Base-by-base conservation (phyloP, 148 eudicot genomes). In the Simmondsia chinensis region DNA sequence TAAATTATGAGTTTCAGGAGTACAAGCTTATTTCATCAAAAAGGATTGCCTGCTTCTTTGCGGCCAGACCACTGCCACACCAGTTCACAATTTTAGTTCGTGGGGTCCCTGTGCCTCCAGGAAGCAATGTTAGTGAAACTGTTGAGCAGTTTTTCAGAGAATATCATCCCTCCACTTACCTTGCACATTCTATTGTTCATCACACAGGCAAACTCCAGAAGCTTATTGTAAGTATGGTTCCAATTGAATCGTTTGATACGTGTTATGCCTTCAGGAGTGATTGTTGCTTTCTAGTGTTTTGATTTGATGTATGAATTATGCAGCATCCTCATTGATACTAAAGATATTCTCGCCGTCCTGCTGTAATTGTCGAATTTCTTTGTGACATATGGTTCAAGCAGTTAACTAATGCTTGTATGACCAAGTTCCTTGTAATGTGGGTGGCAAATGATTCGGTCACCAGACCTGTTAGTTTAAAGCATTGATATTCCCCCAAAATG, bases 11-110 rank as follows among this genome's bases (percentile, higher is more conserved):
- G 61, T 36, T 73, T 70, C 87, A 89, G 97, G 97, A 89, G 61
- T 75, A 78, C 30, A 52, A 67, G 25, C 64, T 65, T 48, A 70
- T 89, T 47, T 68, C 95, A 13, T 23, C 67, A 27, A 89, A 74
- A 56, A 60, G 95, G 62, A 68, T 81, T 40, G 59, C 69, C 23
- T 81, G 22, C 55, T 89, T 73, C 61, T 74, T 66, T 66, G 66
- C 87, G 52, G 80, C 95, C 41, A 65, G 66, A 59, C 97, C 97
- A 58, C 73, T 65, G 69, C 80, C 87, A 30, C 72, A 68, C 44
- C 80, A 78, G 45, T 89, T 89, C 39, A 89, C 95, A 30, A 33
- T 89, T 49, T 43, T 89, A 50, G 87, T 89, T 49, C 80, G 87
- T 39, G 74, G 82, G 54, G 72, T 89, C 48, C 97, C 97, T 36